Evolutionary conservation across 306 rosid species (phyloP).

Genomic region (Benincasa hispida): DNA sequence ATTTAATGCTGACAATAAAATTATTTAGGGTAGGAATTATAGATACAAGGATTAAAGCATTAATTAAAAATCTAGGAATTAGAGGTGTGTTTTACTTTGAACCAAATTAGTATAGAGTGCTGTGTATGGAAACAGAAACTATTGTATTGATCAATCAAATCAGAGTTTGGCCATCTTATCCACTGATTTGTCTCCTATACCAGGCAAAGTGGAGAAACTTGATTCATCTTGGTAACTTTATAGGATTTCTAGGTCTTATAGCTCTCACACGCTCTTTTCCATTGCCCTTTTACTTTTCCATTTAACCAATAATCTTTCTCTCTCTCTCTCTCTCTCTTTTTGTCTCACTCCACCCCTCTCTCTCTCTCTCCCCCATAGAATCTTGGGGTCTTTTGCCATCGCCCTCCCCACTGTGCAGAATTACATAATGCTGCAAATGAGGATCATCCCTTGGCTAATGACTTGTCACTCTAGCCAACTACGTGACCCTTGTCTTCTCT

Average conservation of each 20-base stretch:
- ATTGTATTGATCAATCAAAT: background rate
- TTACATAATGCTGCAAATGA: background rate
- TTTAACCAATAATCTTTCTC: background rate
- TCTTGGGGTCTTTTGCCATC: background rate
- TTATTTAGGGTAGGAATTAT: background rate
- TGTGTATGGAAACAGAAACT: background rate
- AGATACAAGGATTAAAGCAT: background rate
- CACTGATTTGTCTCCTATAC: constrained; percentile 1
- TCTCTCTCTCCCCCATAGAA: background rate
- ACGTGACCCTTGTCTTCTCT: background rate
- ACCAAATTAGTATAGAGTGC: background rate
- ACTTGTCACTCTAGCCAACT: constrained; percentile 7
- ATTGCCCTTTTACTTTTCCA: background rate
- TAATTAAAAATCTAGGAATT: background rate
- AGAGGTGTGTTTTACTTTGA: background rate
- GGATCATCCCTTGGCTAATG: background rate
- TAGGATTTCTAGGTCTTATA: background rate
- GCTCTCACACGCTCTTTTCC: constrained; percentile 1
- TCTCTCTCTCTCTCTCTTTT: background rate
- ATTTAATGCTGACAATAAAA: background rate
- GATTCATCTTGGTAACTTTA: constrained; percentile 1
- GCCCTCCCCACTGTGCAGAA: background rate
- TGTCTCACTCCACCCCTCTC: background rate
- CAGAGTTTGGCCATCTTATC: background rate
- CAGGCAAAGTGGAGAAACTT: constrained; percentile 4